Conservation (phyloP, 2,329 filamentous ascomycete species). For the Cladosporium colombiae region DNA sequence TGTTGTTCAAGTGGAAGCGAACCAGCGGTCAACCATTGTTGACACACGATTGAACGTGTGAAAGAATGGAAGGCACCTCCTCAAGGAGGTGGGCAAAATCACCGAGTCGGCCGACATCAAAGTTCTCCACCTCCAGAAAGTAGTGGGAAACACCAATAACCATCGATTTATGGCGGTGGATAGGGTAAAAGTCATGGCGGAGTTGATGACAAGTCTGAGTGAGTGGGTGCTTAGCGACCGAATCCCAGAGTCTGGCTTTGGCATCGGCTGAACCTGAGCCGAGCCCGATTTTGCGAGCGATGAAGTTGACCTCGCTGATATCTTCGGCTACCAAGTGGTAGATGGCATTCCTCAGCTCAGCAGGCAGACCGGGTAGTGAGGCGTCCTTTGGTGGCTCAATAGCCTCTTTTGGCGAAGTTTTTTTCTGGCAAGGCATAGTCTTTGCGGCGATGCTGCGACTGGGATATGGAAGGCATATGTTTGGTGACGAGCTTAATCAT, state of each 20-base stretch:
- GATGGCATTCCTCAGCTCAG: neutral
- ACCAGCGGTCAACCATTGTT: neutral
- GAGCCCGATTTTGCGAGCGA: neutral
- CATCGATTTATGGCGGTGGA: neutral
- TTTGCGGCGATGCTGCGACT: neutral
- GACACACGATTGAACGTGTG: neutral
- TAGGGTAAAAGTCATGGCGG: neutral
- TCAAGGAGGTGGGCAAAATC: neutral
- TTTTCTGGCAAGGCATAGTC: neutral
- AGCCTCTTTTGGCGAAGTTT: neutral
- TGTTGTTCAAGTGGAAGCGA: neutral
- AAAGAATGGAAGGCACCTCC: neutral
- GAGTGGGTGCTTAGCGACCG: neutral
- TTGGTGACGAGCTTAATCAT: neutral
- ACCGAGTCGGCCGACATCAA: neutral
- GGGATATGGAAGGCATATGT: neutral
- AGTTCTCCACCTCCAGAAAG: neutral
- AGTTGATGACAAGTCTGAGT: neutral
- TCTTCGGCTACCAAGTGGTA: neutral
- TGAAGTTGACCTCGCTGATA: neutral
- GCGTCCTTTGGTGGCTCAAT: neutral
- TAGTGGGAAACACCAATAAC: neutral
- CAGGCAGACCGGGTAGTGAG: neutral
- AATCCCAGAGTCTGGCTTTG: neutral
- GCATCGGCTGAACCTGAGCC: neutral